Evolutionary conservation across 148 eudicot genomes (phyloP).

Genomic region (Vaccinium macrocarpon): DNA sequence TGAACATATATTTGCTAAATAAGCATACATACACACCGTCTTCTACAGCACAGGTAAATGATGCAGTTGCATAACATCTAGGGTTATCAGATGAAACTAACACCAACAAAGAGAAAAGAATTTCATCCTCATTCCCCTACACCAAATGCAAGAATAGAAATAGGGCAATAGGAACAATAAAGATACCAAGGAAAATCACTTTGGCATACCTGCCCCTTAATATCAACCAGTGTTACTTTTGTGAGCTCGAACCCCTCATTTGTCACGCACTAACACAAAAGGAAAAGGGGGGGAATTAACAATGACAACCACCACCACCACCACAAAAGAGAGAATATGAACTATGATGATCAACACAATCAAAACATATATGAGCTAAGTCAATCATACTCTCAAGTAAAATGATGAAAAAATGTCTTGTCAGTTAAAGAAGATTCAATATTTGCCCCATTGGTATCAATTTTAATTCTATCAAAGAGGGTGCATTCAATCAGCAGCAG

Average conservation of each 20-base stretch:
- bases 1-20: neutral
- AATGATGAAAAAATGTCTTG: neutral
- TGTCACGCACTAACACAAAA: conserved; percentile 63
- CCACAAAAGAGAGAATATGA: neutral
- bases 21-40: neutral
- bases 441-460: neutral
- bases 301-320: neutral
- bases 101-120: neutral
- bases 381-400: neutral
- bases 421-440: neutral
- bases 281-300: neutral
- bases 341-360: neutral
- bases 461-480: neutral
- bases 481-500: neutral
- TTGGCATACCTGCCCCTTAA: conserved; percentile 74
- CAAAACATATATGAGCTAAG: neutral
- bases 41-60: neutral
- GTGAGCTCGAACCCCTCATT: conserved; percentile 91
- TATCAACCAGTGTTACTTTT: conserved; percentile 76
- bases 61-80: neutral
- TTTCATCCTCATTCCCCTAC: conserved; percentile 5
- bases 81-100: neutral
- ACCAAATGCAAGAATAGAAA: conserved; percentile 4
- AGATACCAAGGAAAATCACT: neutral
- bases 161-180: neutral